A percentile compares a stretch with the other conserved stretches of the same genome.
phyloP scores from a whole-genome alignment of 306 rosid genomes.

The Vigna angularis region DNA sequence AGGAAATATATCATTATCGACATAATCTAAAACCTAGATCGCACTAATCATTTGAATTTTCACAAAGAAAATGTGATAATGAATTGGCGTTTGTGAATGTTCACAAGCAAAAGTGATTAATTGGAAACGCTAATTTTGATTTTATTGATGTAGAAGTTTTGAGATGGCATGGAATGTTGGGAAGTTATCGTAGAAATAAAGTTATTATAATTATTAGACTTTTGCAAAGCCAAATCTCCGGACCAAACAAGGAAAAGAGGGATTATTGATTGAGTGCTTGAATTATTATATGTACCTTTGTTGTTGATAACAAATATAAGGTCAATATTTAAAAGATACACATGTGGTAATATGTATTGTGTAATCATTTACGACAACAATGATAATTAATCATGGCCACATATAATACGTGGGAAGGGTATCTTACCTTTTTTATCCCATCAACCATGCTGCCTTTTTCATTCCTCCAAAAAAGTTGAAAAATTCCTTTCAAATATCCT shows the following conservation, averaged over 20 bases:
- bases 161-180: not conserved
- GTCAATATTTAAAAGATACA: conserved; percentile 14
- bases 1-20: no score
- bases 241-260: conserved; percentile 11
- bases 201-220: conserved; percentile 21
- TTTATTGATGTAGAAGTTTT: not conserved
- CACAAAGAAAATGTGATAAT: no score
- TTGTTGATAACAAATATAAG: conserved; percentile 32
- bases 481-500: not conserved
- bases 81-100: no score
- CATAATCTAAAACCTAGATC: no score
- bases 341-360: conserved; percentile 39
- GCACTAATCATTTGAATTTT: no score
- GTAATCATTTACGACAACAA: conserved; percentile 34
- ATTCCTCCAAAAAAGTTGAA: conserved; percentile 7
- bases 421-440: conserved; percentile 6
- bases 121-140: no score
- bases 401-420: not conserved
- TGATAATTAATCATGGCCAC: conserved; percentile 34
- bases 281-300: conserved; percentile 34
- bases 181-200: conserved; percentile 25
- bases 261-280: conserved; percentile 20
- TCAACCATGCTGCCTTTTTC: not conserved
- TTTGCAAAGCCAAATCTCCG: conserved; percentile 35
- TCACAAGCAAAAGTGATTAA: no score